A percentile compares a stretch with the other conserved stretches of the same genome.
phyloP scores from a whole-genome alignment of 352 stramenopile species.

The Discostella stelligera region DNA sequence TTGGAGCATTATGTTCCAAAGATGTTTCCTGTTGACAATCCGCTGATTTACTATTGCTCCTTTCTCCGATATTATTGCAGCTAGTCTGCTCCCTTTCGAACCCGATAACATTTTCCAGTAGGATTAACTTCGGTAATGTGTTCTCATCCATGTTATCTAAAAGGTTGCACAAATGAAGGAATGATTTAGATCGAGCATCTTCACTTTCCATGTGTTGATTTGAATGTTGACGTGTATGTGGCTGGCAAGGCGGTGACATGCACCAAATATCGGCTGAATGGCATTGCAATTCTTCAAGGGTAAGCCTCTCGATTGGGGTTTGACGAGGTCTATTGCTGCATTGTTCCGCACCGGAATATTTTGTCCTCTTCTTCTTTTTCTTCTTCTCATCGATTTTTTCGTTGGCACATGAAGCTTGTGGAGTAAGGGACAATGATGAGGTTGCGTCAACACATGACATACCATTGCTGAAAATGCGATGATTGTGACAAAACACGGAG shows the following conservation, averaged over 20 bases:
- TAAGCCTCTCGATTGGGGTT: slow-evolving; percentile 62
- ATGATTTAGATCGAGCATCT: slow-evolving; percentile 69
- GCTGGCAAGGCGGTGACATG: slow-evolving; percentile 81
- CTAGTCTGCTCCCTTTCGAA: slow-evolving; percentile 56
- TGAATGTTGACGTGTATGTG: slow-evolving; percentile 77
- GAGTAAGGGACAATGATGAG: not conserved
- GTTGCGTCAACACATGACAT: not conserved
- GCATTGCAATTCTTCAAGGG: slow-evolving; percentile 47
- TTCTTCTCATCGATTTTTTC: slow-evolving; percentile 10
- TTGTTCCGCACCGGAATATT: slow-evolving; percentile 15
- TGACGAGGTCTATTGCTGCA: slow-evolving; percentile 4
- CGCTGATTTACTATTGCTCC: not conserved
- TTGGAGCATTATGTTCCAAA: not conserved
- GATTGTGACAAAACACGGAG: slow-evolving; percentile 71
- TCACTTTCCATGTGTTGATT: slow-evolving; percentile 61
- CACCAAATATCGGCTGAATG: slow-evolving; percentile 64
- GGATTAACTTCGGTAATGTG: slow-evolving; percentile 61
- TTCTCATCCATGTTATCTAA: slow-evolving; percentile 50
- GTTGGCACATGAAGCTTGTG: slow-evolving; percentile 4
- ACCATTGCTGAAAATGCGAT: not conserved
- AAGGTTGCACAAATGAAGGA: slow-evolving; percentile 75
- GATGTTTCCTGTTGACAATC: not conserved
- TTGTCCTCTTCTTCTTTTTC: slow-evolving; percentile 18
- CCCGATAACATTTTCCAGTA: slow-evolving; percentile 81
- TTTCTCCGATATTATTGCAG: not conserved